A percentile compares a stretch with the other conserved stretches of the same genome.
Evolutionary conservation across 1,284 basidiomycete genomes (phyloP).

Genomic region (Ceratobasidium sp.): DNA sequence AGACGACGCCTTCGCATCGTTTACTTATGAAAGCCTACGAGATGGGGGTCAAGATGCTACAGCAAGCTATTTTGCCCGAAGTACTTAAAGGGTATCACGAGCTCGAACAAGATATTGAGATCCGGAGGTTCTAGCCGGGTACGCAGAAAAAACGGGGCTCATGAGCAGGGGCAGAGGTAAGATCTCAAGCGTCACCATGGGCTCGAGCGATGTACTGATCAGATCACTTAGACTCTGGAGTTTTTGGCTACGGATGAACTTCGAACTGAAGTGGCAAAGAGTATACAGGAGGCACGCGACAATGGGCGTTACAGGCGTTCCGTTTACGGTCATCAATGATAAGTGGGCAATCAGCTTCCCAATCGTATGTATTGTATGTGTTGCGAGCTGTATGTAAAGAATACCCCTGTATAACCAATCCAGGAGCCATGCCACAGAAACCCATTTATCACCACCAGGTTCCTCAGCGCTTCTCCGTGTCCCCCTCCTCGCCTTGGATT

Average conservation of each 20-base stretch:
- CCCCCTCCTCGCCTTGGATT: slow-evolving; percentile 4
- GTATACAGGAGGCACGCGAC: slow-evolving; percentile 68
- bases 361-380: neutral
- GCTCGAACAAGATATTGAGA: slow-evolving; percentile 68
- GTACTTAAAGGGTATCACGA: slow-evolving; percentile 74
- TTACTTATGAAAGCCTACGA: slow-evolving; percentile 73
- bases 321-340: slow-evolving; percentile 78
- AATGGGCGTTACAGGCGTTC: slow-evolving; percentile 79
- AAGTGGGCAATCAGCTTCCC: slow-evolving; percentile 71
- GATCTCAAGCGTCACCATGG: slow-evolving; percentile 40
- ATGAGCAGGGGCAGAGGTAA: slow-evolving; percentile 68
- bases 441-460: neutral
- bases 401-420: neutral
- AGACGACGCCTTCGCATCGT: slow-evolving; percentile 73
- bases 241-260: slow-evolving; percentile 75
- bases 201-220: neutral
- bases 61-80: slow-evolving; percentile 62
- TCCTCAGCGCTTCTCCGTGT: neutral
- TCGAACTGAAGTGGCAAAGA: slow-evolving; percentile 68
- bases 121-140: slow-evolving; percentile 62
- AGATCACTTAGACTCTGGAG: slow-evolving; percentile 49
- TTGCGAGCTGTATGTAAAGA: neutral
- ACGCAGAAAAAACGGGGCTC: slow-evolving; percentile 64
- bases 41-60: slow-evolving; percentile 67
- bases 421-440: neutral